Evolutionary conservation across 1,139 yeast genomes (phyloP), one percentile per base, ranked within the genome.

Genomic region (Candida mesenterica): DNA sequence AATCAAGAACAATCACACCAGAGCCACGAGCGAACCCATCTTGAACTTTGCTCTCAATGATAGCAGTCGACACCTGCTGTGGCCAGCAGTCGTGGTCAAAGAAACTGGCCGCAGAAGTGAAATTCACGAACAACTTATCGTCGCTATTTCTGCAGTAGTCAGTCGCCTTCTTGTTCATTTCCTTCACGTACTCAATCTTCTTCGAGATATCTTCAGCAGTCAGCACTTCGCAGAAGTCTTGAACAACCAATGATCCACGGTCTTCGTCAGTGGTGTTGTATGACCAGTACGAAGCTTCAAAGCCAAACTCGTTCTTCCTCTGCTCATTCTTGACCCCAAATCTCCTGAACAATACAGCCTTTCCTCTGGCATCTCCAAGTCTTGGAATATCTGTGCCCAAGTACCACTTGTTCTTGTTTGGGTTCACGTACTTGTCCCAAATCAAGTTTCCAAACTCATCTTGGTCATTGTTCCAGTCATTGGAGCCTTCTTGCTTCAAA

Each of bases 11-110:
- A 36, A 83, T 65, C 29, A 88, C 79, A 41, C 77, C 79, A 35
- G 64, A 59, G 26, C 81, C 82, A 46, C 65, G 72, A 23, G 65
- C 70, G 50, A 82, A 73, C 15, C 63, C 54, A n/a, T 71, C 67
- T 30, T 69, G 65, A 39, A 82, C 62, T n/a, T 70, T 64, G 28
- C 71, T 65, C 32, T 63, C 53, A 16, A 62, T 53, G 62, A 80
- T 65, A 22, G 78, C 79, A 38, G 68, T 61, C 23, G 89, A 77
- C 41, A 83, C 77, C 46, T 74, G 71, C 42, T 75, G 70, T 1
- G 94, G 94, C 95, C 94, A 85, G 56, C 88, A 82, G 37, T 66
- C 72, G 35, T 72, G 77, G 59, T 82, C 79, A 57, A 79, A 81
- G 57, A 83, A 81, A 59, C 82, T 82, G 30, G 90, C 73, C 18